Base-by-base conservation (phyloP, 495 filamentous ascomycete species). In the Glarea lozoyensis region DNA sequence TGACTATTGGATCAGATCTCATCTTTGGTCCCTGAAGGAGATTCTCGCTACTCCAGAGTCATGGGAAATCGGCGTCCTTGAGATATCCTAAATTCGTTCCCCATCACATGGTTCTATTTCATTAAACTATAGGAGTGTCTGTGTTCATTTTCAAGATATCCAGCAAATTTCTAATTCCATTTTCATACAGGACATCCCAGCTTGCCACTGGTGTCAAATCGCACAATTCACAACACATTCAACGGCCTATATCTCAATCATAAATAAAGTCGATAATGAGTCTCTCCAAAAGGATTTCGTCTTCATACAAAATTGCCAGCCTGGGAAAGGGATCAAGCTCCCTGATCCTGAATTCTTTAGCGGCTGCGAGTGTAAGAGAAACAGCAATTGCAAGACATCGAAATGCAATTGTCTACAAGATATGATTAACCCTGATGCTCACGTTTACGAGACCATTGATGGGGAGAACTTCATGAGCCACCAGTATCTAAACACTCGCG, bases 391-490 rank as follows among this genome's bases (percentile, higher is more conserved):
- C 60, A 62, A 63, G 49, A 66, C 63, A 41, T 51, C 44, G 33
- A 57, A 52, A 5, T 81, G 77, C 47, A 52, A 58, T 10, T 81
- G 77, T 37, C 58, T 78, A 6, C 63, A 70, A 25, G 72, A 78
- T 38, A 62, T 75, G 43, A 67, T 59, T 6, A 47, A 22, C 35
- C 11, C 11, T 4, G 19, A 48, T 7, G 48, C 50, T 19, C 45
- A 56, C 29, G 54, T 44, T 16, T 56, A 65, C 32, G 48, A 56
- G 6, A 23, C 32, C 18, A 42, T 45, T 18, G 33, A 38, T 31
- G 59, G 69, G 0, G 75, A 75, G 40, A 54, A 69, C 42, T 56
- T 57, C 4, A 50, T 55, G 1, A 66, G 60, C 45, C 60, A 62
- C 1, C 73, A 63, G 4, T 51, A 57, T 12, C 55, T 78, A 40